Base-by-base conservation (phyloP, 2,329 filamentous ascomycete genomes). In the Ophiostoma populinum region DNA sequence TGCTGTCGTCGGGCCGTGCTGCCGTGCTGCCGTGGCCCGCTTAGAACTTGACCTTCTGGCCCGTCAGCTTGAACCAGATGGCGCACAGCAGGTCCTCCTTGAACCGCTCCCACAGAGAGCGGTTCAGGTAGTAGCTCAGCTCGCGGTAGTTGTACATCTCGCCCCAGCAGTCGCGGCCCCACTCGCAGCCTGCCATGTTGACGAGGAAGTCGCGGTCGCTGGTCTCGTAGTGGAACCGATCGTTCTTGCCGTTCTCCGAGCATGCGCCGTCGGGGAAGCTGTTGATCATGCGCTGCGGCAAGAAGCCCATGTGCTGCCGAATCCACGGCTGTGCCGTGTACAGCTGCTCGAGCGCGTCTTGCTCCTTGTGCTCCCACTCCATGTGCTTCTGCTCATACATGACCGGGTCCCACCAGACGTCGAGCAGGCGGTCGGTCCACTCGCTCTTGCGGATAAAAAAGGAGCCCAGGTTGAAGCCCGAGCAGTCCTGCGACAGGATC, bases 291-390 rank as follows among this genome's bases (percentile, higher is more conserved):
- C 90, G 78, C 54, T 95, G 87, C 1, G 80, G 78, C 31, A 94
- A 67, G 57, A 98, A 98, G 5, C 74, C 87, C 3, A 85, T 76
- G 47, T 90, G 80, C 37, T 81, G 75, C 40, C 90, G 75, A 36
- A 95, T 74, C 86, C 90, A 98, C 1, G 90, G 82, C 52, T 95
- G 87, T 37, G 78, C 79, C 38, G 66, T 70, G 59, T 98, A 98
- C 42, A 98, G 65, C 57, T 92, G 80, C 58, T 94, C 86, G 27
- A 98, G 61, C 2, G 86, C 83, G 51, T 95, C 86, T 57, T 98
- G 90, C 55, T 98, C 90, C 54, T 95, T 95, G 63, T 98, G 90
- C 50, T 90, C 86, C 90, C 90, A 98, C 42, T 90, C 72, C 86
- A 94, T 94, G 55, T 98, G 90, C 53, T 85, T 92, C 58, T 98